Percentiles rank a stretch among this genome's conserved stretches.
phyloP scores from a whole-genome alignment of 1,139 yeast species.

The Kurtzmaniella quercitrusa region DNA sequence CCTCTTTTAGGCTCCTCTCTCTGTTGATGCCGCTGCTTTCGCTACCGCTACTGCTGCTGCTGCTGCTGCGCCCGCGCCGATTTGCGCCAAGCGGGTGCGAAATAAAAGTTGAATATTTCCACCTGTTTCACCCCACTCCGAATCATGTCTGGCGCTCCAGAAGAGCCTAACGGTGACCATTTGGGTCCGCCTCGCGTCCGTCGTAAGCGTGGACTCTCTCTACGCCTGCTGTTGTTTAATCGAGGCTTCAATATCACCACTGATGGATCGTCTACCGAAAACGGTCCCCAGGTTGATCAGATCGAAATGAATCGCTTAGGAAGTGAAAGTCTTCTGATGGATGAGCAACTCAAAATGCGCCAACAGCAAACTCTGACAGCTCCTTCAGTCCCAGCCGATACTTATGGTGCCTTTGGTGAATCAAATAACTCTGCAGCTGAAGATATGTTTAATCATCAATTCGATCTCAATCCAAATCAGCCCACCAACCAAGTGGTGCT shows the following conservation, averaged over 20 bases:
- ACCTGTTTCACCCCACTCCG: not conserved
- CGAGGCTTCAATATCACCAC: slow-evolving; percentile 25
- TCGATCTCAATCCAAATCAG: not conserved
- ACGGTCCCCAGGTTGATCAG: not conserved
- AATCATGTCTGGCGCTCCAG: slow-evolving; percentile 1
- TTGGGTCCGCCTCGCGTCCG: slow-evolving; percentile 20
- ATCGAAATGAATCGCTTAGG: not conserved
- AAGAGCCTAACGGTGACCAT: not conserved
- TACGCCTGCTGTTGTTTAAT: slow-evolving; percentile 70
- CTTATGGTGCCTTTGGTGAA: too few species aligned
- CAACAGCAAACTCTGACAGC: slow-evolving; percentile 1
- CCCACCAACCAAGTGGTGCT: not conserved
- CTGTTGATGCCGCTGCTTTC: too few species aligned
- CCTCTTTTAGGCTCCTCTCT: not conserved
- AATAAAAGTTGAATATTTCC: not conserved
- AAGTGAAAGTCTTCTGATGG: not conserved
- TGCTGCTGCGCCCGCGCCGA: not conserved
- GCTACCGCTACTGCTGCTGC: too few species aligned
- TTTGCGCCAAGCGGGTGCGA: slow-evolving; percentile 6
- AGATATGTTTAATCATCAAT: too few species aligned
- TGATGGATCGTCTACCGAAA: not conserved
- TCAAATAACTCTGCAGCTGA: not conserved
- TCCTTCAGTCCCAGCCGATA: not conserved
- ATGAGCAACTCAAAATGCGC: not conserved
- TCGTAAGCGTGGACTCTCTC: slow-evolving; percentile 68